These are phyloP conservation scores for Termitomyces sp. DNA, from an alignment of 768 basidiomycete species.

Conservation along the genomic window DNA sequence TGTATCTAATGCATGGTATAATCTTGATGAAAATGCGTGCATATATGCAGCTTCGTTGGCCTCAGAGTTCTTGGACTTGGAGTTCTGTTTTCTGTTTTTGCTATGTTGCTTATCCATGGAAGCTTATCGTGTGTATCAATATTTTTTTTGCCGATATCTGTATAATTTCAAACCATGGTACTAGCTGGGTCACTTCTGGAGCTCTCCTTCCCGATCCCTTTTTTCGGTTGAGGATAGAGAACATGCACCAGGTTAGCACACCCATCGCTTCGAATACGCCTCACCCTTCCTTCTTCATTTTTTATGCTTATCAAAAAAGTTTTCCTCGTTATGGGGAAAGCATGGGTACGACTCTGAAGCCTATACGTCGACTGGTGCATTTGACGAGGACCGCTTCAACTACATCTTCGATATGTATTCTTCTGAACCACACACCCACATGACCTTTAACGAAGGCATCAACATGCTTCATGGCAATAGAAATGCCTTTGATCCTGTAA, in stretches of 20 bases:
- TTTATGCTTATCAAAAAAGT: background rate
- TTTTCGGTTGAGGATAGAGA: conserved; percentile 36
- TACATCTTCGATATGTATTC: conserved; percentile 39
- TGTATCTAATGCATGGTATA: background rate
- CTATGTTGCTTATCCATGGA: conserved; percentile 33
- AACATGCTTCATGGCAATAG: conserved; percentile 38
- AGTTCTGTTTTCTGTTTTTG: conserved; percentile 29
- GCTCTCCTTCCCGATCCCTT: conserved; percentile 37
- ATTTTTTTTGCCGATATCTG: background rate
- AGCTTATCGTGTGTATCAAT: conserved; percentile 34
- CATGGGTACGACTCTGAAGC: conserved; percentile 39
- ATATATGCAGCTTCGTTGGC: conserved; percentile 18
- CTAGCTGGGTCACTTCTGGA: conserved; percentile 32
- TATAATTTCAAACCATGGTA: background rate
- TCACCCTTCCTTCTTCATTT: background rate
- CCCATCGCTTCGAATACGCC: background rate
- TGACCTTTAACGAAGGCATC: conserved; percentile 34
- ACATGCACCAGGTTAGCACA: conserved; percentile 34
- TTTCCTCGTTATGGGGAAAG: conserved; percentile 25
- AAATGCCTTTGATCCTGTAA: conserved; percentile 33
- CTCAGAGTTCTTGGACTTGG: conserved; percentile 36
- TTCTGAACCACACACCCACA: conserved; percentile 32
- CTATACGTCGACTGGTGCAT: conserved; percentile 35
- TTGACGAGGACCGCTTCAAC: conserved; percentile 36
- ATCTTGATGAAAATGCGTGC: background rate